Evolutionary conservation across 1,284 basidiomycete genomes (phyloP), one percentile per base, ranked within the genome.

Genomic region (Anthracocystis setariae): DNA sequence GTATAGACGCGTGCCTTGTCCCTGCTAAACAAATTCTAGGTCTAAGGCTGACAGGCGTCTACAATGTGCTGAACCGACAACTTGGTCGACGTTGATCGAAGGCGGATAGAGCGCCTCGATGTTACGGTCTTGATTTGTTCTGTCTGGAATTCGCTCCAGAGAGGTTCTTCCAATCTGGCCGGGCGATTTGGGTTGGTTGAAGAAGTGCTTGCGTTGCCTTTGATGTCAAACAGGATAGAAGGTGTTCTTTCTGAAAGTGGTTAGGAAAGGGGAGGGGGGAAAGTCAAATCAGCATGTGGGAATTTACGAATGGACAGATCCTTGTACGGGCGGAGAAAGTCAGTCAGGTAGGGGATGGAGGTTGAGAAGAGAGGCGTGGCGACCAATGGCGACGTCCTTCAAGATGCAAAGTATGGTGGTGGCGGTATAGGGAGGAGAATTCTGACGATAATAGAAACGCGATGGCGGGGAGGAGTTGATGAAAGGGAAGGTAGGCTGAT

Each of bases 1-100:
- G 21, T 45, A n/a, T 40, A 51, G 63, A 66, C 57, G 48, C 35
- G 53, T 39, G 64, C 64, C 46, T 52, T 50, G 20, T 46, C 45
- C 52, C 53, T 48, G 40, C 37, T 43, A 20, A 48, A 40, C 23
- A 17, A 56, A n/a, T 18, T 67, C 64, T 67, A 67, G 58, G 35
- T 67, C 53, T 60, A 67, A 32, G 53, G 42, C 42, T 47, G 24
- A 18, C 23, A 10, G 23, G 32, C 58, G 64, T 60, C 53, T 61
- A 67, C 4, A 13, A 23, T 42, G 40, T 23, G 9, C 7, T 23
- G 23, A 8, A n/a, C 38, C 15, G 38, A 42, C 18, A 9, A 20
- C 8, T 21, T 37, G 35, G 15, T 42, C 40, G 20, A 23, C 29
- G 29, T 7, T 29, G 29, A 7, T 29, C 29, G 12, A 12, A 12